phyloP scores from a whole-genome alignment of 805 yeast genomes.

The Scheffersomyces ergatensis region DNA sequence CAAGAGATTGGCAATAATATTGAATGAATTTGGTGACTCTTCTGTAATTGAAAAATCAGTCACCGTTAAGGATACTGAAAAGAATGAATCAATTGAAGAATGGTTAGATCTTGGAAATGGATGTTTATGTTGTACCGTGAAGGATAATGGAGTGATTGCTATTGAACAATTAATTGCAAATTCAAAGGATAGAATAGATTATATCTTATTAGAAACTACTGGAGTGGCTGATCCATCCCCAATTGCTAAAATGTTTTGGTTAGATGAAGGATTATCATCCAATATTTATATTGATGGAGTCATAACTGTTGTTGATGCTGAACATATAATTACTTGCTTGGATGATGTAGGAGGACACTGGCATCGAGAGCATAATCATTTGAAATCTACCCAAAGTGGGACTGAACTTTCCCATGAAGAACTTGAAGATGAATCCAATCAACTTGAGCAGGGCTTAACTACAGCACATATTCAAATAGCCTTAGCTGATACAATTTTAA shows the following conservation, averaged over 20 bases:
- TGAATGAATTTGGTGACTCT: slow-evolving; percentile 92
- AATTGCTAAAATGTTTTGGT: slow-evolving; percentile 96
- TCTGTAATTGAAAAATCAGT: slow-evolving; percentile 85
- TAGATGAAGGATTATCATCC: slow-evolving; percentile 83
- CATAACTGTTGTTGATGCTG: slow-evolving; percentile 79
- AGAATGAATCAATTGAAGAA: slow-evolving; percentile 62
- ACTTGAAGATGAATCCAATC: slow-evolving; percentile 26
- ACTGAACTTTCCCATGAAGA: slow-evolving; percentile 23
- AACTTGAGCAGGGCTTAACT: slow-evolving; percentile 48
- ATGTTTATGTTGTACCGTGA: slow-evolving; percentile 93
- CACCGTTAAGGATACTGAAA: slow-evolving; percentile 57
- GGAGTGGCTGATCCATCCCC: slow-evolving; percentile 99
- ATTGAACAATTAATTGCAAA: slow-evolving; percentile 81
- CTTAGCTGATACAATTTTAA: slow-evolving; percentile 75
- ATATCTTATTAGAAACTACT: slow-evolving; percentile 89
- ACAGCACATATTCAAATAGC: slow-evolving; percentile 91
- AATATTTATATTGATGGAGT: slow-evolving; percentile 90
- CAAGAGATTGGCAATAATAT: slow-evolving; percentile 79
- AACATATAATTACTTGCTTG: slow-evolving; percentile 61
- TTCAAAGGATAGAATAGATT: slow-evolving; percentile 73
- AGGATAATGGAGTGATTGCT: slow-evolving; percentile 92
- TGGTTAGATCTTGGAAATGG: slow-evolving; percentile 98
- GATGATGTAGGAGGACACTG: slow-evolving; percentile 74
- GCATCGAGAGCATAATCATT: slow-evolving; percentile 45
- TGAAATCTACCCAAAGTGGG: slow-evolving; percentile 15